Percentiles rank a stretch among this genome's conserved stretches.
Conservation (phyloP, 2,329 filamentous ascomycete species). For the Fusarium sororula region DNA sequence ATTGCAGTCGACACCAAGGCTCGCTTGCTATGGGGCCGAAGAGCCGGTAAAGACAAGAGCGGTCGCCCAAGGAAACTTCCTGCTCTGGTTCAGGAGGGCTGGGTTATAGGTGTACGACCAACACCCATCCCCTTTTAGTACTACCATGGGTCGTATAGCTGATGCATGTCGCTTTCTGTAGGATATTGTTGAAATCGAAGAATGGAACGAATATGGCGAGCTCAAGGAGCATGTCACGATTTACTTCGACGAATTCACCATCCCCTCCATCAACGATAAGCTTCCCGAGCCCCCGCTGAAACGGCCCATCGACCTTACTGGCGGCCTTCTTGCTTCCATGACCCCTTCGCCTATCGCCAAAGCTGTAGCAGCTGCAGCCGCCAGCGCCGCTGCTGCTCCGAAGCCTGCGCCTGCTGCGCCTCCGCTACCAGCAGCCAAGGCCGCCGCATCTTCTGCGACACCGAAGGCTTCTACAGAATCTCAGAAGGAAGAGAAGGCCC, state of each 20-base stretch:
- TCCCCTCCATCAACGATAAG: constrained; percentile 63
- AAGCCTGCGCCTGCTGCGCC: constrained; percentile 39
- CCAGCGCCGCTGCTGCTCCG: constrained; percentile 29
- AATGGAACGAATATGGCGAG: constrained; percentile 99
- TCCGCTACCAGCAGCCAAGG: constrained; percentile 38
- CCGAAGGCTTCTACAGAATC: constrained; percentile 24
- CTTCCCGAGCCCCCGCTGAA: constrained; percentile 51
- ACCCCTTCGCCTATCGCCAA: constrained; percentile 38
- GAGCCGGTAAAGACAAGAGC: constrained; percentile 74
- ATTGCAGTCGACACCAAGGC: constrained; percentile 90
- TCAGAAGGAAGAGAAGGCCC: constrained; percentile 43
- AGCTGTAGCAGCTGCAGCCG: constrained; percentile 34
- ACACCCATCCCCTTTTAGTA: background rate
- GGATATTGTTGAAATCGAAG: constrained; percentile 94
- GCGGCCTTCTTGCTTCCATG: constrained; percentile 34
- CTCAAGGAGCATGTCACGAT: constrained; percentile 84
- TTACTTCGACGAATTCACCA: constrained; percentile 70
- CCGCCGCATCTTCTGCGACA: constrained; percentile 9
- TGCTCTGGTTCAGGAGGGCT: constrained; percentile 85
- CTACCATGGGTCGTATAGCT: background rate
- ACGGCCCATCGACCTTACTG: constrained; percentile 38
- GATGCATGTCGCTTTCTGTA: constrained; percentile 48
- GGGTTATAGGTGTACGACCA: constrained; percentile 81
- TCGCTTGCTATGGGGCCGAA: constrained; percentile 85
- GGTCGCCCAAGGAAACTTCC: constrained; percentile 81